A percentile compares a stretch with the other conserved stretches of the same genome.
Conservation (phyloP, 192 early-diverging fungal species). For the Coemansia sp. region DNA sequence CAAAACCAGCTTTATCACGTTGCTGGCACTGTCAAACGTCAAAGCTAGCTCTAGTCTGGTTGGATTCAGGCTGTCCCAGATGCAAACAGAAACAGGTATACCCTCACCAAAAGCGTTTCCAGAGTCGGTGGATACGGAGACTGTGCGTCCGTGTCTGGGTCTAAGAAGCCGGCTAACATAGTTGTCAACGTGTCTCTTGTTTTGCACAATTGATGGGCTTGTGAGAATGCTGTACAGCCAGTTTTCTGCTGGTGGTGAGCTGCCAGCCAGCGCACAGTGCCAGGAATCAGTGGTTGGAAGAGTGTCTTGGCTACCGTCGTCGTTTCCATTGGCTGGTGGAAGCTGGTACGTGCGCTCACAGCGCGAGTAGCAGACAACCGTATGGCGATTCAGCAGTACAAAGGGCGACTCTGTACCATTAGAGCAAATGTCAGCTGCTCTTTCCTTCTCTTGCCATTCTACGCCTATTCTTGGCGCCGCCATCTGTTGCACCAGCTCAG, state of each 20-base stretch:
- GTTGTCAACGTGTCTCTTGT: slow-evolving; percentile 62
- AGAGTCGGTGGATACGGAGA: slow-evolving; percentile 14
- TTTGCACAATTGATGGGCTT: slow-evolving; percentile 72
- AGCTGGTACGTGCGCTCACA: slow-evolving; percentile 16
- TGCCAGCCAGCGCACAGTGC: slow-evolving; percentile 67
- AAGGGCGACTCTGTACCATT: background rate
- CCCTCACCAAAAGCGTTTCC: background rate
- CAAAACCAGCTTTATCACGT: slow-evolving; percentile 47
- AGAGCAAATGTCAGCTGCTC: background rate
- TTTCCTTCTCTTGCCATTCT: background rate
- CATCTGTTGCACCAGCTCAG: slow-evolving; percentile 67
- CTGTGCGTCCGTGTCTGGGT: slow-evolving; percentile 58
- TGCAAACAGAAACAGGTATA: background rate
- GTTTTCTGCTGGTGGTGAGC: slow-evolving; percentile 41
- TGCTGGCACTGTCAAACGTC: background rate
- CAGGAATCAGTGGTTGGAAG: slow-evolving; percentile 49
- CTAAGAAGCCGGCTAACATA: slow-evolving; percentile 62
- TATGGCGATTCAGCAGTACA: background rate
- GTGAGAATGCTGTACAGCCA: slow-evolving; percentile 88
- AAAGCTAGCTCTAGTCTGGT: slow-evolving; percentile 15
- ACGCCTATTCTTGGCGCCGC: background rate
- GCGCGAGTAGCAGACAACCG: background rate
- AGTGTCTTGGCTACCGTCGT: background rate
- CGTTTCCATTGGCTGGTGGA: background rate
- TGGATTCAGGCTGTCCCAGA: background rate